These are phyloP conservation scores for Lipomyces lipofer DNA, from an alignment of 805 yeast genomes.

Conservation along the genomic window DNA sequence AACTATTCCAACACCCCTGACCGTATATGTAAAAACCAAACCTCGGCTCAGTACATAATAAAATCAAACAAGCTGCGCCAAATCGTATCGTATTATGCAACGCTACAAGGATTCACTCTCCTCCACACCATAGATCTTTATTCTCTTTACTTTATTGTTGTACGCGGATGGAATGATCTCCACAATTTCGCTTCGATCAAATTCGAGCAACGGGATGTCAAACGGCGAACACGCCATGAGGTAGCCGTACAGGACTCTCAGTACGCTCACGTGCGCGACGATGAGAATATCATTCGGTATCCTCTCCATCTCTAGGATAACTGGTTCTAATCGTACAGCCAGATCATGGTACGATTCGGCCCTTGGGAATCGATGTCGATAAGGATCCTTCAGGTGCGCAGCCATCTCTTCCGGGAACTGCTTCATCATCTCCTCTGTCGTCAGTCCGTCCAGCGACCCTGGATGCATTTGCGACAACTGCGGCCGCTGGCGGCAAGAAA, in stretches of 20 bases:
- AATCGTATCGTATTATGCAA: too few relatives aligned
- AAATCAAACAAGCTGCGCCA: too few relatives aligned
- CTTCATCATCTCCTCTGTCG: conserved; percentile 57
- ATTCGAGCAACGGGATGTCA: conserved; percentile 78
- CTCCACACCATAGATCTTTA: conserved; percentile 34
- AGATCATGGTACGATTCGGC: conserved; percentile 96
- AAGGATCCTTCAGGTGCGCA: conserved; percentile 72
- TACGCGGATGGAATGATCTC: conserved; percentile 88
- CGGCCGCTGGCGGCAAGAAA: conserved; percentile 70
- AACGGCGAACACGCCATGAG: conserved; percentile 86
- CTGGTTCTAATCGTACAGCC: conserved; percentile 90
- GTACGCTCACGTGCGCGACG: conserved; percentile 89
- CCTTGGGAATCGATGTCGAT: conserved; percentile 87
- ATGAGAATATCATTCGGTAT: conserved; percentile 77
- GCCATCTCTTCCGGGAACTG: conserved; percentile 70
- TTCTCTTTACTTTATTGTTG: conserved; percentile 63
- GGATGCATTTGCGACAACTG: conserved; percentile 88
- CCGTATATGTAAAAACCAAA: too few relatives aligned
- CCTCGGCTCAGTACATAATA: too few relatives aligned
- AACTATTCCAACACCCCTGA: too few relatives aligned
- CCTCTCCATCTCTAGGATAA: conserved; percentile 90
- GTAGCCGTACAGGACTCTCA: conserved; percentile 89
- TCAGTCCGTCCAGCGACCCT: conserved; percentile 75
- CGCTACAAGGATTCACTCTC: conserved; percentile 10
- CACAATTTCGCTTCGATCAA: conserved; percentile 79